A percentile compares a stretch with the other conserved stretches of the same genome.
Evolutionary conservation across 208 protist species (phyloP).

Genomic region (Wallacemonas collosoma): DNA sequence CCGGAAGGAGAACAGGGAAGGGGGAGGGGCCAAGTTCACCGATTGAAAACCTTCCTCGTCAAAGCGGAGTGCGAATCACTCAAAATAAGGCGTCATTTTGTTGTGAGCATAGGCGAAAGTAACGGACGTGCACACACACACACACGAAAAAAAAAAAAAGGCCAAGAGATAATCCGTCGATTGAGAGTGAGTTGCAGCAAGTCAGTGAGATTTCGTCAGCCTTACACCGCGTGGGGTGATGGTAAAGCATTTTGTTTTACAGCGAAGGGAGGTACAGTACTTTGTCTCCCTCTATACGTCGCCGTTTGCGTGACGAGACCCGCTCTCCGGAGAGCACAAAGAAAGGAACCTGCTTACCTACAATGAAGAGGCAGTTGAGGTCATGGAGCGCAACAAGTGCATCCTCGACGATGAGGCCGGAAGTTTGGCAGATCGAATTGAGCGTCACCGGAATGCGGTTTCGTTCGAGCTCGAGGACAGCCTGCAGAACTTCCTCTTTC

Average conservation of each 20-base stretch:
- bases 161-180: no score
- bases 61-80: no score
- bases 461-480: slow-evolving; percentile 45
- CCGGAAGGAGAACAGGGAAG: no score
- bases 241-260: not conserved
- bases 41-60: no score
- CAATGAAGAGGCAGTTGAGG: slow-evolving; percentile 50
- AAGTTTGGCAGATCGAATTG: slow-evolving; percentile 50
- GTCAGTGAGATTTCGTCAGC: no score
- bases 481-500: slow-evolving; percentile 57
- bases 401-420: slow-evolving; percentile 70
- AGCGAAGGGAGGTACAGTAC: slow-evolving; percentile 23
- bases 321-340: slow-evolving; percentile 28
- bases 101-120: no score
- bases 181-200: no score
- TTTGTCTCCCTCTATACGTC: slow-evolving; percentile 25
- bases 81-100: no score
- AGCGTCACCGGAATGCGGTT: slow-evolving; percentile 44
- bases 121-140: no score
- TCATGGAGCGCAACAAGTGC: slow-evolving; percentile 57
- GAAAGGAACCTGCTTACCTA: slow-evolving; percentile 49
- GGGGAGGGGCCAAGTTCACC: no score
- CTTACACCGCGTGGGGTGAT: no score
- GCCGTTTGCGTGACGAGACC: not conserved
- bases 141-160: no score